Evolutionary conservation across 805 yeast genomes (phyloP), one percentile per base, ranked within the genome.

Genomic region (Starmerella asiatica): DNA sequence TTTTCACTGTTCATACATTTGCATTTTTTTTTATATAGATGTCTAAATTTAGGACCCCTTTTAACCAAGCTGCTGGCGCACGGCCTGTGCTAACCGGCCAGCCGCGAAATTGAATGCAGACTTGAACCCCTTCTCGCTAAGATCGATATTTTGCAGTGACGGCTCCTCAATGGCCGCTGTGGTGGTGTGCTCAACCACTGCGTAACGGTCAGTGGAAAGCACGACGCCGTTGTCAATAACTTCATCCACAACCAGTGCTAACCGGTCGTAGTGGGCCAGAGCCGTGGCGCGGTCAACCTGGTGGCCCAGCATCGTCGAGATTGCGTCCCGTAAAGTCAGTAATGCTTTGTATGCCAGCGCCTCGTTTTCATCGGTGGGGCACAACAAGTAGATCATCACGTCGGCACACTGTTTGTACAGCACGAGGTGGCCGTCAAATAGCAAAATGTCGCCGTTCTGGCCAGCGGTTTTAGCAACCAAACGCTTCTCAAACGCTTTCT

Each of bases 181-280:
- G n/a, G 97, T 81, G 20, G 86, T 94, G 62, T 98, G 73, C 14
- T 93, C 73, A 2, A 88, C 86, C 51, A 91, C 81, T 31, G 82
- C 75, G 27, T 79, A 73, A 4, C 93, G 76, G 54, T 91, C 96
- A 21, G 85, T 79, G 59, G 91, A 96, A 50, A 91, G 69, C 41
- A 91, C 75, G 47, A 91, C 75, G 30, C 97, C 98, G 56, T 86
- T 93, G 57, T 91, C 98, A 36, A 91, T 68, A 8, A 93, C 71
- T 62, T 91, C 97, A 59, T 91, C 98, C 32, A 86, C 71, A 3
- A 93, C 82, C 58, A 91, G 69, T 32, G 83, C 68, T 29, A 85
- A 79, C 67, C 82, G 68, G 60, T 91, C 98, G 57, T 79, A 91
- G 57, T 78, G 73, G 48, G 82, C 94, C 52, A 76, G 71, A 34